Conservation (phyloP, 2,329 filamentous ascomycete species). For the Pseudocercospora ulei region DNA sequence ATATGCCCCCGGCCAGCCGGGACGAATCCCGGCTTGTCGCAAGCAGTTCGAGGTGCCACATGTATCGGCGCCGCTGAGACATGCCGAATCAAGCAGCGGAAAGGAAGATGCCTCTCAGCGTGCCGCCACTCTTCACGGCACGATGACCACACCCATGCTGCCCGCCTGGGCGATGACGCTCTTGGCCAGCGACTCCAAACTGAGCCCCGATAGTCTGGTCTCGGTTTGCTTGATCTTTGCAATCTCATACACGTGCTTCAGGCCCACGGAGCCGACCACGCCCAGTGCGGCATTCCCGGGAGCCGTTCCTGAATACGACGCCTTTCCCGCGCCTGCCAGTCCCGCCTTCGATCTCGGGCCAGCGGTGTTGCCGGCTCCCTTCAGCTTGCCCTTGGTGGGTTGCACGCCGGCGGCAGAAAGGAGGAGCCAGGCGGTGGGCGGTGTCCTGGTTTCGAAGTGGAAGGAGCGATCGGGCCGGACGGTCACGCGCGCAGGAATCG, state of each 20-base stretch:
- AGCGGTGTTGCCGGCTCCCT: slow-evolving; percentile 54
- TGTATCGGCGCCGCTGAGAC: background rate
- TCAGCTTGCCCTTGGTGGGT: slow-evolving; percentile 63
- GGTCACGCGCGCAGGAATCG: slow-evolving; percentile 80
- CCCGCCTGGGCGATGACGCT: slow-evolving; percentile 54
- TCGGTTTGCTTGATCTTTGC: slow-evolving; percentile 75
- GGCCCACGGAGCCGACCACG: slow-evolving; percentile 63
- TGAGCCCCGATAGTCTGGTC: slow-evolving; percentile 53
- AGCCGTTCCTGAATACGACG: slow-evolving; percentile 24
- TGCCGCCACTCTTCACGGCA: slow-evolving; percentile 35
- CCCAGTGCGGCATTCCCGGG: slow-evolving; percentile 58
- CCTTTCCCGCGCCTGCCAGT: slow-evolving; percentile 35
- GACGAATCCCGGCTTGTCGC: background rate
- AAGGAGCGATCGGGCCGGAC: slow-evolving; percentile 91
- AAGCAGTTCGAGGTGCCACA: slow-evolving; percentile 1
- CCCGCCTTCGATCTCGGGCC: slow-evolving; percentile 37
- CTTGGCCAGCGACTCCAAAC: slow-evolving; percentile 67
- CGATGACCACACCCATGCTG: slow-evolving; percentile 44
- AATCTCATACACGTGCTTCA: slow-evolving; percentile 97
- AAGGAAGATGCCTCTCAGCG: background rate
- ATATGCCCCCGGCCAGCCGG: background rate
- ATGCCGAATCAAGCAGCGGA: background rate
- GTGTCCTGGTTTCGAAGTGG: slow-evolving; percentile 79
- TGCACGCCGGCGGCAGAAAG: slow-evolving; percentile 71
- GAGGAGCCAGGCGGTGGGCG: slow-evolving; percentile 83